A percentile compares a stretch with the other conserved stretches of the same genome.
These are phyloP conservation scores for Ceratocystis eucalypticola DNA, from an alignment of 2,329 filamentous ascomycete genomes.

Conservation along the genomic window DNA sequence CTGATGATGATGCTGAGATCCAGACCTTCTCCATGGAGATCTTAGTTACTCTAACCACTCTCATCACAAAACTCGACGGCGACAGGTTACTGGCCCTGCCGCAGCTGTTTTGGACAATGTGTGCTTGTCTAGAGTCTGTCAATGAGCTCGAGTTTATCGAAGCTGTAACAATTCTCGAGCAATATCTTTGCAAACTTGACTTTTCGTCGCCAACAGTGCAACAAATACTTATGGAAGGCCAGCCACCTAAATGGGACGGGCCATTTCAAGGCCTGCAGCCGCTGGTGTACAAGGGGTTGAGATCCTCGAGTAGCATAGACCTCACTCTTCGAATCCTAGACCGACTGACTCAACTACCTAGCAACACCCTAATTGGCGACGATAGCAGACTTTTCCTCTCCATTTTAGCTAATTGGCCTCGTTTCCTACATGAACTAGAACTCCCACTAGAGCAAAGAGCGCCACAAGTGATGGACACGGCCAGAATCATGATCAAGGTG, in stretches of 20 bases:
- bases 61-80: conserved; percentile 72
- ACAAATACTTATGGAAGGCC: conserved; percentile 58
- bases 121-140: conserved; percentile 89
- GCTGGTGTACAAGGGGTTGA: conserved; percentile 78
- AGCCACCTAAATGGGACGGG: conserved; percentile 79
- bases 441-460: conserved; percentile 40
- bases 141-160: conserved; percentile 92
- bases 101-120: conserved; percentile 95
- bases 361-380: conserved; percentile 67
- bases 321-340: conserved; percentile 66
- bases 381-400: conserved; percentile 72
- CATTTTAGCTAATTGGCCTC: conserved; percentile 80
- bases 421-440: conserved; percentile 70
- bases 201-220: conserved; percentile 54
- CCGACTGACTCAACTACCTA: conserved; percentile 63
- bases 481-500: conserved; percentile 55
- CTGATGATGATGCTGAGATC: conserved; percentile 85
- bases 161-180: conserved; percentile 79
- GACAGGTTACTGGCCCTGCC: conserved; percentile 77
- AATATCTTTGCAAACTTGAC: conserved; percentile 72
- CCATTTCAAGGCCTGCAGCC: conserved; percentile 74
- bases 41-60: conserved; percentile 78
- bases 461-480: conserved; percentile 42
- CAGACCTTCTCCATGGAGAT: conserved; percentile 98
- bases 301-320: conserved; percentile 71